Evolutionary conservation across 257 asterid species (phyloP).

Genomic region (Solanum bukasovii): DNA sequence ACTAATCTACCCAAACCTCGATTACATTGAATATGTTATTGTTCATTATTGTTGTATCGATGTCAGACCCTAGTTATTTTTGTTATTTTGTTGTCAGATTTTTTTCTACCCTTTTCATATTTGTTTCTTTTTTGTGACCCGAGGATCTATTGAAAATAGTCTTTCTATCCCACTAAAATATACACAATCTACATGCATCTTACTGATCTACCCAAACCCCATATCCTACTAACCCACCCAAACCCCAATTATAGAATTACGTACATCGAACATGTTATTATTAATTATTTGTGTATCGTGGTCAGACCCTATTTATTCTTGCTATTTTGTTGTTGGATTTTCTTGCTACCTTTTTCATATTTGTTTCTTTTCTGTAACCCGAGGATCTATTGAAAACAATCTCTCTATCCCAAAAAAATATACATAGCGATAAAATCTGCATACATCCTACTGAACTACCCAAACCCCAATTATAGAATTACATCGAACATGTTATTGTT

Average conservation of each 20-base stretch:
- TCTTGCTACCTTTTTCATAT: not conserved
- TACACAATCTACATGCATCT: not conserved
- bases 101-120: too few species aligned
- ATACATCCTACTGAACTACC: not conserved
- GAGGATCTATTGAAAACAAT: not conserved
- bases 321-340: too few species aligned
- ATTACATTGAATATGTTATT: not conserved
- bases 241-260: not conserved
- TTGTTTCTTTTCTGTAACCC: not conserved
- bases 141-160: not conserved
- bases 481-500: not conserved
- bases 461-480: not conserved
- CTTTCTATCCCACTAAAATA: not conserved
- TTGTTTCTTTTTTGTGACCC: too few species aligned
- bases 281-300: not conserved
- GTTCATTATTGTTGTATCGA: not conserved
- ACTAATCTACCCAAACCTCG: not conserved
- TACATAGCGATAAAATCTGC: fast-evolving
- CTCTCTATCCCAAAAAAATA: not conserved
- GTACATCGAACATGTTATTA: not conserved
- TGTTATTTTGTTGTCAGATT: too few species aligned
- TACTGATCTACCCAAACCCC: not conserved
- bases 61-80: not conserved
- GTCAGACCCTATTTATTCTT: not conserved
- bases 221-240: not conserved